Conservation (phyloP, 106 monocot genomes). For the Apostasia shenzhenica region DNA sequence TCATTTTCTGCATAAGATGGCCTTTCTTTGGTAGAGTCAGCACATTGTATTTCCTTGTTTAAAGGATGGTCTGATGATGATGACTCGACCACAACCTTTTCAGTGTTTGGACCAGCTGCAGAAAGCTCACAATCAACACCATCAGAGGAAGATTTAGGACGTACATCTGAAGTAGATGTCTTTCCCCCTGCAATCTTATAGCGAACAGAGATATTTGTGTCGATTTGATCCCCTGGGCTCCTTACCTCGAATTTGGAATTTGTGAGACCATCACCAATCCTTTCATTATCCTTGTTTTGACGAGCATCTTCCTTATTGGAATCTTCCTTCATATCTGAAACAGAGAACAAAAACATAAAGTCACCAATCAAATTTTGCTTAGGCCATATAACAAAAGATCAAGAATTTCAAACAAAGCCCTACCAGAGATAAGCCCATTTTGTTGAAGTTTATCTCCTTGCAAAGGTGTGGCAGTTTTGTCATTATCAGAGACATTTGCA, state of each 20-base stretch:
- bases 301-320: constrained; percentile 3
- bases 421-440: constrained; percentile 7
- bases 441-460: constrained; percentile 18
- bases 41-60: constrained; percentile 5
- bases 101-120: constrained; percentile 8
- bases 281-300: constrained; percentile 1
- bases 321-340: constrained; percentile 7
- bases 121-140: constrained; percentile 6
- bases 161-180: constrained; percentile 7
- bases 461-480: constrained; percentile 1
- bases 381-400: too few relatives aligned
- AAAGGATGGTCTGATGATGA: background rate
- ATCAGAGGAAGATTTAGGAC: constrained; percentile 8
- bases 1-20: constrained; percentile 6
- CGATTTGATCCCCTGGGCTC: constrained; percentile 23
- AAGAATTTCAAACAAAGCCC: constrained; percentile 5
- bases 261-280: constrained; percentile 1
- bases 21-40: constrained; percentile 7
- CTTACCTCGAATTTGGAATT: constrained; percentile 18
- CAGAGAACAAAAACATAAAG: background rate
- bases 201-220: constrained; percentile 6
- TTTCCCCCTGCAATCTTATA: constrained; percentile 32
- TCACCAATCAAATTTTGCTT: constrained; percentile 3
- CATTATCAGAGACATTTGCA: background rate
- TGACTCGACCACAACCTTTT: constrained; percentile 12